Evolutionary conservation across 2,329 filamentous ascomycete species (phyloP).

Genomic region (Exophiala lecanii-corni): DNA sequence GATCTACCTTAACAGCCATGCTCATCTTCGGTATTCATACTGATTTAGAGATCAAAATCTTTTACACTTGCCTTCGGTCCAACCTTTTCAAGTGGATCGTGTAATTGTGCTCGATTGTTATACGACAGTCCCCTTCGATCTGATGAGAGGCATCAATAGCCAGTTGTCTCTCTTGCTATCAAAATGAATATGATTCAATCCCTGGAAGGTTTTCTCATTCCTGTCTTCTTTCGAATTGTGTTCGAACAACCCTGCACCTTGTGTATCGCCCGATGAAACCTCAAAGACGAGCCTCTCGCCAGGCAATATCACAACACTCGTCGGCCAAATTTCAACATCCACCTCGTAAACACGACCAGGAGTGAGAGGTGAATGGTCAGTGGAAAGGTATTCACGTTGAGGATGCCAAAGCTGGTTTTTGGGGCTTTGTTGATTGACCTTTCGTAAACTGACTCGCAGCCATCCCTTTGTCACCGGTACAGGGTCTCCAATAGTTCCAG

Average conservation of each 20-base stretch:
- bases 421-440: constrained; percentile 41
- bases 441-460: constrained; percentile 50
- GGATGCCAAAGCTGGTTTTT: constrained; percentile 45
- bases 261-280: constrained; percentile 45
- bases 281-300: constrained; percentile 31
- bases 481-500: constrained; percentile 52
- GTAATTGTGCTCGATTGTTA: no score
- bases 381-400: constrained; percentile 48
- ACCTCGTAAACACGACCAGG: constrained; percentile 48
- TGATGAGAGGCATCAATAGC: constrained; percentile 45
- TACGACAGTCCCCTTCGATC: no score
- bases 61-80: no score
- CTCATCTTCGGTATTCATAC: no score
- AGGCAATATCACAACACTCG: constrained; percentile 34
- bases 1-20: no score
- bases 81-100: no score
- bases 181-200: constrained; percentile 48
- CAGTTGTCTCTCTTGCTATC: constrained; percentile 43
- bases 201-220: constrained; percentile 40
- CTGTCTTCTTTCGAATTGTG: constrained; percentile 15
- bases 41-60: no score
- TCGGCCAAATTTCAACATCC: constrained; percentile 43
- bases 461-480: constrained; percentile 53
- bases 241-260: constrained; percentile 34
- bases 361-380: constrained; percentile 44